These are phyloP conservation scores for Vairimorpha necatrix DNA, from an alignment of 371 early-diverging fungal genomes.

Conservation along the genomic window DNA sequence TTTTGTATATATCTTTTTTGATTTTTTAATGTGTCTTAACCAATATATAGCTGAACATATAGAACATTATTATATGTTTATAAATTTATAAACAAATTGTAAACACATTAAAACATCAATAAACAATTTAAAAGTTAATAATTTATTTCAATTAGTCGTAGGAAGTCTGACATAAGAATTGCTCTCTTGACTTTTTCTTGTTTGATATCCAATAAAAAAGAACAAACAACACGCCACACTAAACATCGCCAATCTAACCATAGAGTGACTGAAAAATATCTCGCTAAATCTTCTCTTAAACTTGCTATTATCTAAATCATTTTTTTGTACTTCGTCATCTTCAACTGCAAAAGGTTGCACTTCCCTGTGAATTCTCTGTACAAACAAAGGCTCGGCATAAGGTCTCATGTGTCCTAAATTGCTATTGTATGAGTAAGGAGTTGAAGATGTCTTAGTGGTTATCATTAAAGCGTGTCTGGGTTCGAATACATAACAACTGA, in stretches of 20 bases:
- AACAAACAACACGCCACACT: conserved; percentile 22
- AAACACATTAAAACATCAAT: no score
- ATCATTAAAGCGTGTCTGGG: conserved; percentile 41
- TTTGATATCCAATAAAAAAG: conserved; percentile 50
- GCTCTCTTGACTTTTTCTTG: conserved; percentile 53
- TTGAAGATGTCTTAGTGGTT: conserved; percentile 19
- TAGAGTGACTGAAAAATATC: conserved; percentile 6
- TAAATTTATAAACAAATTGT: no score
- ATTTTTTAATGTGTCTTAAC: no score
- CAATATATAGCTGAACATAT: no score
- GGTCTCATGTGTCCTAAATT: not conserved
- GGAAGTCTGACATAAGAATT: conserved; percentile 56
- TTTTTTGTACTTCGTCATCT: conserved; percentile 5
- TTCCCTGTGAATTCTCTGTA: conserved; percentile 9
- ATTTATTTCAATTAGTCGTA: conserved; percentile 29
- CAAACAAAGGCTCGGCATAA: not conserved
- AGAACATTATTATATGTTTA: no score
- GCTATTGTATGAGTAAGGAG: not conserved
- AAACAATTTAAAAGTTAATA: no score
- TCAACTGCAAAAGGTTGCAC: not conserved
- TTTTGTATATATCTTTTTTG: no score
- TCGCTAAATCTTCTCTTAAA: conserved; percentile 10
- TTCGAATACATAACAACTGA: conserved; percentile 7
- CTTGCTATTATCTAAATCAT: not conserved
- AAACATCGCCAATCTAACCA: conserved; percentile 33